phyloP scores from a whole-genome alignment of 495 filamentous ascomycete species.

The Trichoderma parareesei region DNA sequence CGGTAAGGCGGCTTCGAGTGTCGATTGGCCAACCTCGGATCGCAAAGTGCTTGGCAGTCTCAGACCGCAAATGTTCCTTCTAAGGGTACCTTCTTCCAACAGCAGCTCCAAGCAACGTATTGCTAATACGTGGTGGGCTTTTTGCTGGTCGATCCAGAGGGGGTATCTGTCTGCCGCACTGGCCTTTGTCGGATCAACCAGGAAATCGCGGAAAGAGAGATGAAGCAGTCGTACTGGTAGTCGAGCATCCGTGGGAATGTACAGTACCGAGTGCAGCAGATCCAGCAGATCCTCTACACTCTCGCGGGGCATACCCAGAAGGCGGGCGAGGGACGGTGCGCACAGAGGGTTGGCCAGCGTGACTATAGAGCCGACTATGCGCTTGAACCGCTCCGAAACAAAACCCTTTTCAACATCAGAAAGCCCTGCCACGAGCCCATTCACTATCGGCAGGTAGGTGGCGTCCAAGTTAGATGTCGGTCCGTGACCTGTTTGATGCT shows the following conservation, averaged over 20 bases:
- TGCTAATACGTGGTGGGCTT: conserved; percentile 13
- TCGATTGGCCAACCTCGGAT: neutral
- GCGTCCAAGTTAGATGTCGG: conserved; percentile 21
- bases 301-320: conserved; percentile 12
- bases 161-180: neutral
- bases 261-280: conserved; percentile 23
- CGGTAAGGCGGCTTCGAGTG: conserved; percentile 16
- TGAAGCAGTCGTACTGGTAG: conserved; percentile 20
- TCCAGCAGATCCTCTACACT: conserved; percentile 18
- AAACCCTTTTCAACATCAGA: conserved; percentile 11
- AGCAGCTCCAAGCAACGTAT: conserved; percentile 20
- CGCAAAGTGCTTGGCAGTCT: neutral
- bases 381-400: neutral
- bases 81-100: conserved; percentile 17
- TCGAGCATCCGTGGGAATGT: conserved; percentile 16
- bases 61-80: conserved; percentile 19
- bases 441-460: conserved; percentile 27
- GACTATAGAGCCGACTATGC: conserved; percentile 27
- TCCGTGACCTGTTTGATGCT: conserved; percentile 18
- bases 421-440: conserved; percentile 19
- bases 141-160: conserved; percentile 24
- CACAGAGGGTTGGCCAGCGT: conserved; percentile 17
- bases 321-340: conserved; percentile 12
- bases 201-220: conserved; percentile 24
- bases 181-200: conserved; percentile 16